These are phyloP conservation scores for Conoideocrella luteorostrata DNA, from an alignment of 2,329 filamentous ascomycete genomes.

Conservation along the genomic window DNA sequence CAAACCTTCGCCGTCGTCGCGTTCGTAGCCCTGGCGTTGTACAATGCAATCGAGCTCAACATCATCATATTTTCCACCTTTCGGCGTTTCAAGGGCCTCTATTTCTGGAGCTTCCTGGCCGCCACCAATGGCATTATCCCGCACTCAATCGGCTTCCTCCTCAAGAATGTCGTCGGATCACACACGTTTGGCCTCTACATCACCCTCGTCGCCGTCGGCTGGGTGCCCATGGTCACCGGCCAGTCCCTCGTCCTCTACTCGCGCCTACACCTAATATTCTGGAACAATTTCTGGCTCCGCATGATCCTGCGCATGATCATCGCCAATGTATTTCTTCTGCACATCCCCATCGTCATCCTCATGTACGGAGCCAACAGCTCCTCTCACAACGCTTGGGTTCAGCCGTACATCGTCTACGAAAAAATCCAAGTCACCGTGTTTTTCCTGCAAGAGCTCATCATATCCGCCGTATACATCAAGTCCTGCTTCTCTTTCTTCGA, in stretches of 20 bases:
- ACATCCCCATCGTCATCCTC: slow-evolving; percentile 49
- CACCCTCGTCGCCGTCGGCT: slow-evolving; percentile 17
- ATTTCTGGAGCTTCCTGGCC: slow-evolving; percentile 32
- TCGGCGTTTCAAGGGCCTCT: slow-evolving; percentile 22
- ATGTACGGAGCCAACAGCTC: slow-evolving; percentile 42
- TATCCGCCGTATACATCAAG: slow-evolving; percentile 46
- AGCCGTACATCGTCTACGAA: slow-evolving; percentile 37
- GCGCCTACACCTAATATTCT: slow-evolving; percentile 51
- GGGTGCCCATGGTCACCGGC: slow-evolving; percentile 48
- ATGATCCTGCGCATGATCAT: slow-evolving; percentile 52
- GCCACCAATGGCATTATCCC: slow-evolving; percentile 25
- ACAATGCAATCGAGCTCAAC: slow-evolving; percentile 25
- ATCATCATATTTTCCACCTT: slow-evolving; percentile 26
- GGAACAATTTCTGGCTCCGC: slow-evolving; percentile 39
- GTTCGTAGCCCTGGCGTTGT: slow-evolving; percentile 14
- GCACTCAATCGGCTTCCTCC: slow-evolving; percentile 38
- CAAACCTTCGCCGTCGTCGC: slow-evolving; percentile 2
- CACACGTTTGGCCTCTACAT: slow-evolving; percentile 12
- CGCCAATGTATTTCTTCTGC: slow-evolving; percentile 43
- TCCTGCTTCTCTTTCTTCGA: slow-evolving; percentile 41
- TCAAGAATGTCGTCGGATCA: slow-evolving; percentile 28
- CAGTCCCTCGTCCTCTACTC: slow-evolving; percentile 56
- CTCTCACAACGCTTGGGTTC: slow-evolving; percentile 7
- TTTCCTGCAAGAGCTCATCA: slow-evolving; percentile 46
- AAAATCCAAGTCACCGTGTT: slow-evolving; percentile 48